Conservation (phyloP, 352 stramenopile genomes). For the Albugo laibachii region DNA sequence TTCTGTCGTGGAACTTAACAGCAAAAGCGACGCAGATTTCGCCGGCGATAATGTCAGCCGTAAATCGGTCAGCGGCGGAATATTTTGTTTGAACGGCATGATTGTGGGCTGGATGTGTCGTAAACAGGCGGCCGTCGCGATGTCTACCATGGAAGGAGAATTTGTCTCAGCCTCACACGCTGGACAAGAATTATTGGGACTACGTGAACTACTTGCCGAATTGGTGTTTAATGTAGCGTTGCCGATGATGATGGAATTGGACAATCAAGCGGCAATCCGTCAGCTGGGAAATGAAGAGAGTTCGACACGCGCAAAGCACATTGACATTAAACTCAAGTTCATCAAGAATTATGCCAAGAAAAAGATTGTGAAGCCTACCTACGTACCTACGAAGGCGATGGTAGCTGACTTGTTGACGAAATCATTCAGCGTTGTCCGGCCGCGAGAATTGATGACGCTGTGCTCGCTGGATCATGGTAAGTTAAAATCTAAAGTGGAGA, state of each 20-base stretch:
- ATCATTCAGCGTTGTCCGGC: neutral
- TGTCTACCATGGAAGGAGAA: slow-evolving; percentile 10
- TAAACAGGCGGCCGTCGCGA: slow-evolving; percentile 5
- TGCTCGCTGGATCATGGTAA: too few species aligned
- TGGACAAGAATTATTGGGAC: neutral
- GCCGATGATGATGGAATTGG: slow-evolving; percentile 3
- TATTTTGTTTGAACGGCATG: neutral
- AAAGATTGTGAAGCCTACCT: neutral
- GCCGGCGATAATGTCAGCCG: neutral
- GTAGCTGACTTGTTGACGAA: slow-evolving; percentile 7
- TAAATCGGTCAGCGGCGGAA: neutral
- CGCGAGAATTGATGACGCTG: too few species aligned
- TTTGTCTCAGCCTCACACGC: slow-evolving; percentile 5
- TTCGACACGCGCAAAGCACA: slow-evolving; percentile 3
- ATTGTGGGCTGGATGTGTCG: slow-evolving; percentile 1
- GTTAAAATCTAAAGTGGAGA: too few species aligned
- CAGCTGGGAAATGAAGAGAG: slow-evolving; percentile 5
- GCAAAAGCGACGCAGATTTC: neutral
- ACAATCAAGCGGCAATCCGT: slow-evolving; percentile 6
- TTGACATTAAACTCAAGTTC: slow-evolving; percentile 8
- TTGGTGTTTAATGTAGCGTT: neutral
- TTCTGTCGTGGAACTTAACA: neutral
- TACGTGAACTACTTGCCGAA: slow-evolving; percentile 5
- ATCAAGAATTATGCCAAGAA: slow-evolving; percentile 3
- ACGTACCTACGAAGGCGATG: slow-evolving; percentile 4